phyloP scores from a whole-genome alignment of 2,329 filamentous ascomycete species.

The Beauveria bassiana region DNA sequence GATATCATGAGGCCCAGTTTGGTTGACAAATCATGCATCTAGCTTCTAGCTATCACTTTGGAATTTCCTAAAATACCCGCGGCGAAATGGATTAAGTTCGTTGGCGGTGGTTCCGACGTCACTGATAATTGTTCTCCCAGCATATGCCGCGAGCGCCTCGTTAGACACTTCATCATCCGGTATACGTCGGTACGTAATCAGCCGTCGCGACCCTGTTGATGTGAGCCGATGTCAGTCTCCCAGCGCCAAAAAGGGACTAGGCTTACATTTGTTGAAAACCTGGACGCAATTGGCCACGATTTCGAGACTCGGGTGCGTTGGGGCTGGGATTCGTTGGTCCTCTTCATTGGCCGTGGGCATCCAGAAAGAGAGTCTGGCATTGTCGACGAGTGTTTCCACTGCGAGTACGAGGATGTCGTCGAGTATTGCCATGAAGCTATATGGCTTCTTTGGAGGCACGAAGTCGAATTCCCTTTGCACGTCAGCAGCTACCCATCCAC shows the following conservation, averaged over 20 bases:
- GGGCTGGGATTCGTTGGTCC: slow-evolving; percentile 67
- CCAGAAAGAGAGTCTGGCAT: slow-evolving; percentile 85
- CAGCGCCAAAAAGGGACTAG: background rate
- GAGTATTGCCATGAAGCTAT: slow-evolving; percentile 84
- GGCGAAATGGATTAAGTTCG: slow-evolving; percentile 53
- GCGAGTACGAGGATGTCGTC: slow-evolving; percentile 85
- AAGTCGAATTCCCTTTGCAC: slow-evolving; percentile 44
- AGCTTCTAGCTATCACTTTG: slow-evolving; percentile 24
- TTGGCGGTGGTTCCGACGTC: slow-evolving; percentile 43
- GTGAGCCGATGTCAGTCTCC: slow-evolving; percentile 12
- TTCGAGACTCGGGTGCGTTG: slow-evolving; percentile 67
- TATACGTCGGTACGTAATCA: slow-evolving; percentile 77
- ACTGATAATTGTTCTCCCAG: slow-evolving; percentile 22
- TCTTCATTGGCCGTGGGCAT: slow-evolving; percentile 87
- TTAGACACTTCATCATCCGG: slow-evolving; percentile 49
- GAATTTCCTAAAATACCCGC: slow-evolving; percentile 51
- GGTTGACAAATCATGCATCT: slow-evolving; percentile 12
- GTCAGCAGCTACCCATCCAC: slow-evolving; percentile 14
- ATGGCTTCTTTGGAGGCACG: slow-evolving; percentile 82
- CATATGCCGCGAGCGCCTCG: slow-evolving; percentile 30
- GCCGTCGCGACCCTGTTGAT: slow-evolving; percentile 66
- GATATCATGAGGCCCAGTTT: slow-evolving; percentile 5
- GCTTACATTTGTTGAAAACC: slow-evolving; percentile 79
- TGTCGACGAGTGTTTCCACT: slow-evolving; percentile 64
- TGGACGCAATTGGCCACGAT: slow-evolving; percentile 74